Base-by-base conservation (phyloP, 2,329 filamentous ascomycete genomes). In the Eurotiales sp. region DNA sequence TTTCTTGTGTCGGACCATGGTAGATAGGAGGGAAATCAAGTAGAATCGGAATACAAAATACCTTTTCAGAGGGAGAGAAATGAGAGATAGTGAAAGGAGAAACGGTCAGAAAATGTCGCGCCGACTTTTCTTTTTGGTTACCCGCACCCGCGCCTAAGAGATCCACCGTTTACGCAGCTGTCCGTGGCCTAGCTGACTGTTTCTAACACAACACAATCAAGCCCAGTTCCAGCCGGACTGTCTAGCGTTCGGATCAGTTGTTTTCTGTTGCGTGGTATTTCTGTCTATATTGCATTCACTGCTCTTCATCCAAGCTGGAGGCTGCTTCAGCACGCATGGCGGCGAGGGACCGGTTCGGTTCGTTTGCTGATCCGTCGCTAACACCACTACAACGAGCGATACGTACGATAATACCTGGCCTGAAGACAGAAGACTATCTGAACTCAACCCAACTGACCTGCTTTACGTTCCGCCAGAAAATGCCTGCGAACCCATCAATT, bases 1-100 rank as follows among this genome's bases (percentile, higher is more conserved):
- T 73, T 97, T 97, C 75, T 96, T 97, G 73, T 96, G 92, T 55
- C 92, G 89, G 50, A 96, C 90, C 91, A 96, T 96, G 41, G 32
- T 59, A 37, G 22, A 15, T 27, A 21, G 17, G n/a, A 45, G 4
- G 3, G 32, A 36, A 36, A 47, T 25, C 19, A 25, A 27, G 22
- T 48, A 4, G 3, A 17, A 15, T 36, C 30, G n/a, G n/a, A 34
- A 36, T 6, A n/a, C 32, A 17, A 36, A 2, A n/a, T n/a, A n/a
- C n/a, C n/a, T n/a, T n/a, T n/a, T n/a, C n/a, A 8, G 8, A 34
- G 10, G 15, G 7, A 36, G 32, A 17, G 11, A 17, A 25, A 17
- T 27, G 17, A 11, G 15, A 25, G 27, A 27, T 46, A 4, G 8
- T 17, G 15, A 46, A 19, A 30, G 19, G n/a, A 12, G 2, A 8